Conservation (phyloP, 2,329 filamentous ascomycete genomes). For the Microdochium paspali region DNA sequence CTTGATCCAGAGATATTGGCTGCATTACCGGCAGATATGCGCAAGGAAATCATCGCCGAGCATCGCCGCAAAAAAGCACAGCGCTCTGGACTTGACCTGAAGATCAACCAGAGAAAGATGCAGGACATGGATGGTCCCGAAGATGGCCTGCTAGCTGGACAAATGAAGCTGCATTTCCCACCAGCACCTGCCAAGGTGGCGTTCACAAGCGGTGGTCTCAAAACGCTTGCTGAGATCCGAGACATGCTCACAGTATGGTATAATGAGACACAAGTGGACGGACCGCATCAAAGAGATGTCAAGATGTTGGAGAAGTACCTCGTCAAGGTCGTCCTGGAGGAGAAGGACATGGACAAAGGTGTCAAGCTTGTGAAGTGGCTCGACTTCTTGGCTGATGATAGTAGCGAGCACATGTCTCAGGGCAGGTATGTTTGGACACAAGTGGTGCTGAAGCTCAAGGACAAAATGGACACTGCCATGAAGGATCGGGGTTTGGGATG, state of each 20-base stretch:
- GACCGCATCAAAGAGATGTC: slow-evolving; percentile 73
- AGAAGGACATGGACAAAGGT: slow-evolving; percentile 70
- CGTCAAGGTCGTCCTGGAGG: slow-evolving; percentile 60
- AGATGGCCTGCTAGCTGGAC: slow-evolving; percentile 19
- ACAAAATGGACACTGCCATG: not conserved
- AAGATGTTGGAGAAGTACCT: slow-evolving; percentile 67
- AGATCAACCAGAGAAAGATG: slow-evolving; percentile 15
- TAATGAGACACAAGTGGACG: slow-evolving; percentile 57
- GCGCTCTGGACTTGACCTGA: slow-evolving; percentile 37
- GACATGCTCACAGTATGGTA: slow-evolving; percentile 72
- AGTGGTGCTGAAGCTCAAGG: not conserved
- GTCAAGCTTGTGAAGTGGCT: slow-evolving; percentile 62
- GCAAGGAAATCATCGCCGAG: slow-evolving; percentile 68
- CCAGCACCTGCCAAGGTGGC: slow-evolving; percentile 31
- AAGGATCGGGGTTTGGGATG: not conserved
- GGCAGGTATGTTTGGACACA: not conserved
- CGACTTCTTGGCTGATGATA: slow-evolving; percentile 41
- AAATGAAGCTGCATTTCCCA: slow-evolving; percentile 36
- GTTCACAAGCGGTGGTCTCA: slow-evolving; percentile 34
- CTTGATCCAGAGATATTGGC: slow-evolving; percentile 67
- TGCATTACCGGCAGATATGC: slow-evolving; percentile 73
- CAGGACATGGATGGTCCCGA: slow-evolving; percentile 4
- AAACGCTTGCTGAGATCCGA: slow-evolving; percentile 51
- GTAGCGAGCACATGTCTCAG: not conserved
- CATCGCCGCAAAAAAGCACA: slow-evolving; percentile 56